A percentile compares a stretch with the other conserved stretches of the same genome.
Conservation (phyloP, 2,329 filamentous ascomycete genomes). For the Cryoendolithus antarcticus region DNA sequence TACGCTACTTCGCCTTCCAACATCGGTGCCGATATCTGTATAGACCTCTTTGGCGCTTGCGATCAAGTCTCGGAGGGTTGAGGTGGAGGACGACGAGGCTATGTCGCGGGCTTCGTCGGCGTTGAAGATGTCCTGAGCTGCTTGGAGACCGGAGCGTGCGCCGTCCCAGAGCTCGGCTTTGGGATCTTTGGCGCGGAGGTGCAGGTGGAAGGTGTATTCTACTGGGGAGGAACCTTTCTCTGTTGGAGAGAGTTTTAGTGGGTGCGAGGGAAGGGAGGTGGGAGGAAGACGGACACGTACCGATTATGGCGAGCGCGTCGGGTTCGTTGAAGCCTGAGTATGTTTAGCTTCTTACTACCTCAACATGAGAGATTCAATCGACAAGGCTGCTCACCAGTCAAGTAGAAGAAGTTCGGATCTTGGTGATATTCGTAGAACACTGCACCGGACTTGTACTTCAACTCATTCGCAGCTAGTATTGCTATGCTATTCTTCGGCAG, state of each 20-base stretch:
- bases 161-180: conserved; percentile 84
- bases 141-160: conserved; percentile 78
- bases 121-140: conserved; percentile 88
- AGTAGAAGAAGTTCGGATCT: conserved; percentile 88
- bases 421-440: conserved; percentile 95
- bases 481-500: conserved; percentile 69
- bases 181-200: conserved; percentile 74
- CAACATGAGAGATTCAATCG: too few species aligned
- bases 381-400: conserved; percentile 47
- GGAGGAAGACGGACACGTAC: conserved; percentile 25
- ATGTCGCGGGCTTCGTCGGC: conserved; percentile 74
- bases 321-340: conserved; percentile 72
- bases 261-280: background rate
- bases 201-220: conserved; percentile 67
- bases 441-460: conserved; percentile 80
- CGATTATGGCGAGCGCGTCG: conserved; percentile 72
- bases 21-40: conserved; percentile 51
- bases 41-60: conserved; percentile 57
- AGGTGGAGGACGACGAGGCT: conserved; percentile 39
- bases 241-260: conserved; percentile 1
- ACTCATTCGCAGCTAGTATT: conserved; percentile 63
- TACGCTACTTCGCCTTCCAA: conserved; percentile 34
- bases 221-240: conserved; percentile 22
- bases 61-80: conserved; percentile 54
- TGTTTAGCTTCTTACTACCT: background rate